phyloP scores from a whole-genome alignment of 345 rosid genomes.

The Eucalyptus cloeziana region DNA sequence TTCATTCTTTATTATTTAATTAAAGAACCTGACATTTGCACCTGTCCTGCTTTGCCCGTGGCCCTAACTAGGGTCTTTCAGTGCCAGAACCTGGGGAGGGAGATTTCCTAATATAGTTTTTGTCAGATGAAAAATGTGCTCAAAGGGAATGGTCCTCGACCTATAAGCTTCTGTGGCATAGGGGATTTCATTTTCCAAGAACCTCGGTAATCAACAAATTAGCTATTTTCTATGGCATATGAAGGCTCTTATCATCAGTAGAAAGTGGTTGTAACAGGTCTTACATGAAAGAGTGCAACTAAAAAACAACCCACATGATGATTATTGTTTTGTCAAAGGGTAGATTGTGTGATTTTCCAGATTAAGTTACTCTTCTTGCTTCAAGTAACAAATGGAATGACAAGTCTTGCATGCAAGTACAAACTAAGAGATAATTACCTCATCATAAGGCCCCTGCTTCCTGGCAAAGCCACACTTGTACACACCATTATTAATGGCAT shows the following conservation, averaged over 20 bases:
- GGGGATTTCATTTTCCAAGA: neutral
- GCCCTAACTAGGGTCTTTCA: neutral
- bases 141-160: neutral
- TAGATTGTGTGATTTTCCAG: neutral
- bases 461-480: constrained; percentile 42
- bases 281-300: neutral
- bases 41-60: neutral
- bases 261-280: neutral
- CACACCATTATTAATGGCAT: constrained; percentile 31
- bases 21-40: neutral
- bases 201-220: neutral
- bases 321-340: neutral
- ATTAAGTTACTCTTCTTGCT: neutral
- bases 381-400: neutral
- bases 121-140: neutral
- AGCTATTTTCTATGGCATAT: neutral
- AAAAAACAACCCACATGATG: neutral
- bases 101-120: neutral
- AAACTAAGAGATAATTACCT: constrained; percentile 5
- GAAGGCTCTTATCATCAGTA: neutral
- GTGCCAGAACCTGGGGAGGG: neutral
- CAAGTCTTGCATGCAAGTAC: neutral
- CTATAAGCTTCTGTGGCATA: neutral
- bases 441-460: constrained; percentile 36
- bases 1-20: neutral